Conservation (phyloP, 2,329 filamentous ascomycete species). For the Xylaria sp. region DNA sequence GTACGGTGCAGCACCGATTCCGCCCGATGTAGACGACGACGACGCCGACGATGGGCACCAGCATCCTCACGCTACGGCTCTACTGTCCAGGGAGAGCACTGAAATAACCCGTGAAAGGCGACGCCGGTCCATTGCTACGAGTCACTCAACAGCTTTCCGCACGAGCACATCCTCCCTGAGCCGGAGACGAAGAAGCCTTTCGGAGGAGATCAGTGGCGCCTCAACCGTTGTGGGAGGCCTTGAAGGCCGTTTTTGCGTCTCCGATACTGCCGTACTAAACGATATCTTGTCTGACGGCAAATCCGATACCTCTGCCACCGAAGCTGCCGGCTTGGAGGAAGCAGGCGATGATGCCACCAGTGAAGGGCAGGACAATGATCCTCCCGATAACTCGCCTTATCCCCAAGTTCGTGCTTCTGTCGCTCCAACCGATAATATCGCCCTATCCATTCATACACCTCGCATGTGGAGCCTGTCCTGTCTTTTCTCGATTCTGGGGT, state of each 20-base stretch:
- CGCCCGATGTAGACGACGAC: slow-evolving; percentile 52
- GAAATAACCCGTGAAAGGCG: slow-evolving; percentile 43
- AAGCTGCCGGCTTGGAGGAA: slow-evolving; percentile 47
- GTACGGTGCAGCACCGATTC: slow-evolving; percentile 67
- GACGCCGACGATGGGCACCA: slow-evolving; percentile 45
- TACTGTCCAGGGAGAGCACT: slow-evolving; percentile 40
- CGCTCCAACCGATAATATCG: slow-evolving; percentile 77
- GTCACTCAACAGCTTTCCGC: slow-evolving; percentile 41
- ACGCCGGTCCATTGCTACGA: slow-evolving; percentile 44
- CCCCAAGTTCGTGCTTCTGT: slow-evolving; percentile 84
- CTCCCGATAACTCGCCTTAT: slow-evolving; percentile 78
- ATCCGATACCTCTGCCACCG: slow-evolving; percentile 45
- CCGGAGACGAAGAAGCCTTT: slow-evolving; percentile 50
- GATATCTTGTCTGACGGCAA: slow-evolving; percentile 58
- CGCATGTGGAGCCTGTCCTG: slow-evolving; percentile 89
- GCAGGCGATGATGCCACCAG: slow-evolving; percentile 50
- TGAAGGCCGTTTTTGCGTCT: slow-evolving; percentile 64
- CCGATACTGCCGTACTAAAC: slow-evolving; percentile 59
- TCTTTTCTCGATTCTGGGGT: slow-evolving; percentile 82
- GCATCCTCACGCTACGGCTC: slow-evolving; percentile 36
- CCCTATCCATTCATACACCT: slow-evolving; percentile 85
- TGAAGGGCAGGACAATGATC: slow-evolving; percentile 58
- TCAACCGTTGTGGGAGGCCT: slow-evolving; percentile 64
- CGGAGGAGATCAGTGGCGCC: slow-evolving; percentile 61
- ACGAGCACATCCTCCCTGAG: slow-evolving; percentile 47